phyloP scores from a whole-genome alignment of 2,329 filamentous ascomycete species.

The Seiridium cupressi region DNA sequence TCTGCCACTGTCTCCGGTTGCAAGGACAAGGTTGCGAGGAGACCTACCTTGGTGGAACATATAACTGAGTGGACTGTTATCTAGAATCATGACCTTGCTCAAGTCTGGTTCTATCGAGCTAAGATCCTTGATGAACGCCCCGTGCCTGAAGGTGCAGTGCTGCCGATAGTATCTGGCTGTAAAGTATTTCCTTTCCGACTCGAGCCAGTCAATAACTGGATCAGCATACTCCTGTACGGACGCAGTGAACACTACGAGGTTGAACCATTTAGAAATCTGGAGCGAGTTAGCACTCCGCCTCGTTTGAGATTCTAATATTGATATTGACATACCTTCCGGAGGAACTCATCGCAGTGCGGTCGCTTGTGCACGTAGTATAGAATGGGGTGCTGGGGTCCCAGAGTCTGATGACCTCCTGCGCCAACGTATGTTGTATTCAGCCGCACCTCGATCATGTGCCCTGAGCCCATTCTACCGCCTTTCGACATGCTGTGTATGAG shows the following conservation, averaged over 20 bases:
- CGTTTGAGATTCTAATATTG: too few species aligned
- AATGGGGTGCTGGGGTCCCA: conserved; percentile 90
- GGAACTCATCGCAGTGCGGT: conserved; percentile 93
- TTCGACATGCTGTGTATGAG: conserved; percentile 98
- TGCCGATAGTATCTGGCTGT: conserved; percentile 91
- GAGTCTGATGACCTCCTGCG: conserved; percentile 61
- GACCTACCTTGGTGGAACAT: conserved; percentile 90
- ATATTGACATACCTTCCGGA: conserved; percentile 64
- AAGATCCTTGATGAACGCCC: conserved; percentile 97
- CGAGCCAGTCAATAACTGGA: conserved; percentile 97
- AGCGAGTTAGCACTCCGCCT: not conserved
- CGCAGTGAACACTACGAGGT: conserved; percentile 92
- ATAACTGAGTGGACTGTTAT: conserved; percentile 97
- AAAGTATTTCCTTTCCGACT: conserved; percentile 96
- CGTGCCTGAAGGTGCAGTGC: conserved; percentile 93
- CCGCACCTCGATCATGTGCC: conserved; percentile 98
- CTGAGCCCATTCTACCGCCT: conserved; percentile 90
- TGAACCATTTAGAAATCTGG: conserved; percentile 95
- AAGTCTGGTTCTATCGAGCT: conserved; percentile 94
- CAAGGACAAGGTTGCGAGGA: conserved; percentile 2
- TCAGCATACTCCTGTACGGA: conserved; percentile 98
- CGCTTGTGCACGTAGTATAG: conserved; percentile 99
- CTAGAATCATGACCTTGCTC: conserved; percentile 97
- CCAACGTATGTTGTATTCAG: conserved; percentile 71
- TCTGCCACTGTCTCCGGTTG: not conserved